These are phyloP conservation scores for Ilex asprella DNA, from an alignment of 257 asterid genomes.

Conservation along the genomic window DNA sequence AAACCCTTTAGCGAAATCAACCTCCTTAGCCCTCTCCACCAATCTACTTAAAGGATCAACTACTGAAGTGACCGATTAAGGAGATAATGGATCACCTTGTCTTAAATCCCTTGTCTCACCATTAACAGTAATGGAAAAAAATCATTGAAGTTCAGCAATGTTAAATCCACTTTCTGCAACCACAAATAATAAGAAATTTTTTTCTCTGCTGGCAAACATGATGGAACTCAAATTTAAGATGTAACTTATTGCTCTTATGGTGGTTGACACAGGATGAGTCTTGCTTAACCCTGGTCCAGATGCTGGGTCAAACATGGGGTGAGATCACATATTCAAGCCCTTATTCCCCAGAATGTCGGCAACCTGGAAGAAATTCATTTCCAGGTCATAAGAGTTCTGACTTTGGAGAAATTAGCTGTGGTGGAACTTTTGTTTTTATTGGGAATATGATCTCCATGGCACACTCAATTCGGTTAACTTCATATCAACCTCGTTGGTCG, in stretches of 20 bases:
- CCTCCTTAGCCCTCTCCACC: no score
- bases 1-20: no score
- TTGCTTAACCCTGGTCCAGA: slow-evolving; percentile 59
- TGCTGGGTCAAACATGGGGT: slow-evolving; percentile 62
- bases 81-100: no score
- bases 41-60: no score
- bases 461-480: slow-evolving; percentile 57
- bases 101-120: no score
- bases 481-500: slow-evolving; percentile 73
- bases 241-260: slow-evolving; percentile 11
- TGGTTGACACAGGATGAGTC: slow-evolving; percentile 49
- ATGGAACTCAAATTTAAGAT: slow-evolving; percentile 4
- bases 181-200: no score
- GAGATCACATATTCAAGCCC: slow-evolving; percentile 59
- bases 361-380: slow-evolving; percentile 13
- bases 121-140: no score
- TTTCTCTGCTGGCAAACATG: neutral
- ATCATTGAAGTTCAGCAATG: no score
- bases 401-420: slow-evolving; percentile 32
- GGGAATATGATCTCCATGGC: slow-evolving; percentile 60
- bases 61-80: no score
- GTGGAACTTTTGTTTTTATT: slow-evolving; percentile 60
- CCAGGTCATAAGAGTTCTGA: slow-evolving; percentile 21
- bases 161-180: no score
- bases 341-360: slow-evolving; percentile 33